A percentile compares a stretch with the other conserved stretches of the same genome.
These are phyloP conservation scores for Amaranthus hypochondriacus DNA, from an alignment of 148 eudicot species.

Conservation along the genomic window DNA sequence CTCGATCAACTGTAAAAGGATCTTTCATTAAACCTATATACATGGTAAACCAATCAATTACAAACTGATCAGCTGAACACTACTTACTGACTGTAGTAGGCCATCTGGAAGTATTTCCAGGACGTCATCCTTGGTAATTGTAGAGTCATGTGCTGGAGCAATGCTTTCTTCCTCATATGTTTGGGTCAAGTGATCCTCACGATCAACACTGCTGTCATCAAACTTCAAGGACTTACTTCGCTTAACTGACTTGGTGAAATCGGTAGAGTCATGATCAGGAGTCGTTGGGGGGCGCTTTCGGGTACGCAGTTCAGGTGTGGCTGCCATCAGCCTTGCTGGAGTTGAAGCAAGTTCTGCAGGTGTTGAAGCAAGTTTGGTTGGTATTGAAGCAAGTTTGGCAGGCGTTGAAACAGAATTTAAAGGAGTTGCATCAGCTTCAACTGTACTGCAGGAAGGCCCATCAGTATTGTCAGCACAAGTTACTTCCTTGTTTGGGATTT, in stretches of 20 bases:
- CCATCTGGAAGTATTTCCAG: conserved; percentile 51
- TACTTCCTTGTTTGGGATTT: conserved; percentile 34
- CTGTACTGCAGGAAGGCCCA: background rate
- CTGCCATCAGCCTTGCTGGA: conserved; percentile 49
- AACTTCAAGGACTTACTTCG: conserved; percentile 50
- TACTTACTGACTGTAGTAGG: conserved; percentile 66
- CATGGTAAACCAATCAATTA: background rate
- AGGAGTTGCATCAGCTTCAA: background rate
- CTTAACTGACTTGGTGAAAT: conserved; percentile 33
- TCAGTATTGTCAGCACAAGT: conserved; percentile 7
- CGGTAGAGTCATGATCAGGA: conserved; percentile 41
- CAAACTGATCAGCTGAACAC: background rate
- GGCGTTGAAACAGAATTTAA: conserved; percentile 3
- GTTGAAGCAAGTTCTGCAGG: conserved; percentile 44
- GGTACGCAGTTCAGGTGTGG: conserved; percentile 51
- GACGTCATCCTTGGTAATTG: conserved; percentile 40
- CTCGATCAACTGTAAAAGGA: conserved; percentile 55
- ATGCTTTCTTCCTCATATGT: conserved; percentile 21
- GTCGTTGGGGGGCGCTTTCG: conserved; percentile 55
- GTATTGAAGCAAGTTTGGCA: conserved; percentile 4
- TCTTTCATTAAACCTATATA: background rate
- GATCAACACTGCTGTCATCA: conserved; percentile 24
- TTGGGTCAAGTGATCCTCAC: conserved; percentile 13
- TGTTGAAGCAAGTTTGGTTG: conserved; percentile 27
- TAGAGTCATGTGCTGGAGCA: conserved; percentile 6